Evolutionary conservation across 2,329 filamentous ascomycete genomes (phyloP), one percentile per base, ranked within the genome.

Genomic region (Gnomoniopsis sp.): DNA sequence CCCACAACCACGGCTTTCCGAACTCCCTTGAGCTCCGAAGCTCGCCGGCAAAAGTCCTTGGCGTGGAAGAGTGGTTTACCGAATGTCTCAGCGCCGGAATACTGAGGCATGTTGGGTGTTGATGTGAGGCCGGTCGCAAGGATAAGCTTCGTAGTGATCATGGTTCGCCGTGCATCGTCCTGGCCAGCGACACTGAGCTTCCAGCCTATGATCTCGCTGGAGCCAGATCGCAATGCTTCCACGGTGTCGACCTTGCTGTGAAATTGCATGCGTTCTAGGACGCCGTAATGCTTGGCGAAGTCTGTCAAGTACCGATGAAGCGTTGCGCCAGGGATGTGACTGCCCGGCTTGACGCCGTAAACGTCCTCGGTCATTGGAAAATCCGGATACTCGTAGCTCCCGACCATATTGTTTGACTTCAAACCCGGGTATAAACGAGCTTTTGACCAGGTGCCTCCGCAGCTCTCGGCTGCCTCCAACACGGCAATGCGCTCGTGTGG

Each of bases 361-460:
- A 68, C 74, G 2, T 74, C 73, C 30, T 72, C 69, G 10, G 72
- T 68, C 83, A 88, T 85, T 6, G 85, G 83, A 58, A 85, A 87
- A 62, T 88, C 86, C 7, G 79, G 79, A 62, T 79, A 88, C 66
- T 88, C 86, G 64, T 86, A 87, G 1, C 80, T 81, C 21, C 85
- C 85, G 8, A 81, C 68, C 67, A 87, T 75, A 63, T 88, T 88
- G 70, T 89, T 89, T 3, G 83, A 81, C 59, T 83, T 84, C 48
- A 89, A 75, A 2, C 82, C 83, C 0, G 81, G 79, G 67, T 88
- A 84, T 0, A 88, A 71, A 1, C 85, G 77, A 26, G 84, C 72
- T 54, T 79, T 71, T 4, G 81, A 78, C 86, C 86, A 88, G 11
- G 82, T 81, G 6, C 86, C 86, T 1, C 86, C 86, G 43, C 83